phyloP scores from a whole-genome alignment of 2,329 filamentous ascomycete genomes.

The Lojkania enalia region DNA sequence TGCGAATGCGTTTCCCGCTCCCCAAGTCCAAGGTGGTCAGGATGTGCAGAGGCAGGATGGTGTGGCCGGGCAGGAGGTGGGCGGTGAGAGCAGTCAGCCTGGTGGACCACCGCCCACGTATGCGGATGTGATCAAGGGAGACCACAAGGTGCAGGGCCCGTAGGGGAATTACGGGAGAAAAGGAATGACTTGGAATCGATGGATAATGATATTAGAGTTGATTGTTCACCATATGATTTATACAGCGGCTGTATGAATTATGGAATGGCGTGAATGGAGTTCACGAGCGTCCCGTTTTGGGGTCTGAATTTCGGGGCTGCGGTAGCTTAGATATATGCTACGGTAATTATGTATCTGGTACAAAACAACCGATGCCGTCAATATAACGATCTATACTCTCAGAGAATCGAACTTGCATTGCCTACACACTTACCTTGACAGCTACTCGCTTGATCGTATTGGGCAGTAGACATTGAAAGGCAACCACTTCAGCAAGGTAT shows the following conservation, averaged over 20 bases:
- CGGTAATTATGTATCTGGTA: no score
- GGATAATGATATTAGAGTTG: background rate
- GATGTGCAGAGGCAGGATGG: conserved; percentile 20
- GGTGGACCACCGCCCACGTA: conserved; percentile 76
- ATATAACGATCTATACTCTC: no score
- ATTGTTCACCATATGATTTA: background rate
- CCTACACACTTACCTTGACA: no score
- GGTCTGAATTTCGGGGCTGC: no score
- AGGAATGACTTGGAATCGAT: conserved; percentile 18
- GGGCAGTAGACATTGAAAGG: no score
- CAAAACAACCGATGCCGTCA: no score
- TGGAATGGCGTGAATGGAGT: conserved; percentile 2
- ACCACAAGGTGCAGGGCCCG: conserved; percentile 70
- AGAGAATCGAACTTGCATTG: no score
- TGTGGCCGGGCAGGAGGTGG: conserved; percentile 11
- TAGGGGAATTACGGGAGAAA: conserved; percentile 1
- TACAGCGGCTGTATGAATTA: background rate
- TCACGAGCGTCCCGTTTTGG: no score
- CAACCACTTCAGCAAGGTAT: no score
- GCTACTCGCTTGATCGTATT: no score
- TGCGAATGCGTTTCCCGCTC: conserved; percentile 34
- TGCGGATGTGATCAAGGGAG: conserved; percentile 84
- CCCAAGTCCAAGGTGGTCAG: conserved; percentile 10
- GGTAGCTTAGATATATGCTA: no score
- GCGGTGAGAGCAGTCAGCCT: conserved; percentile 30